Evolutionary conservation across 768 basidiomycete genomes (phyloP), one percentile per base, ranked within the genome.

Genomic region (Leccinum rimulosum): DNA sequence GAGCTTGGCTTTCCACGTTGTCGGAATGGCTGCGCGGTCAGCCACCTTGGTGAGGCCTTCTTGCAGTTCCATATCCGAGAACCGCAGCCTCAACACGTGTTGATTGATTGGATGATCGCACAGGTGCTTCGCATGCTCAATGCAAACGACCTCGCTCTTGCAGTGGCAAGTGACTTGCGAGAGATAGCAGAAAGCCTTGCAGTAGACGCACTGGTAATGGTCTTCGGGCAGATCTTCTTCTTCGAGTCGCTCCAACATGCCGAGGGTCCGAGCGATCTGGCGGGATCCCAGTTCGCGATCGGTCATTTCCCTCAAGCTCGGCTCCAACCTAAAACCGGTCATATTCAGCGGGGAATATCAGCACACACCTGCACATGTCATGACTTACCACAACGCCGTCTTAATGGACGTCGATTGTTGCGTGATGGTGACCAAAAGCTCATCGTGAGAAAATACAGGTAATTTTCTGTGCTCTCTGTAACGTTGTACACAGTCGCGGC

Each of bases 381-480:
- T 51, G 56, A 76, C 87, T 62, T 71, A 95, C 96, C 97, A 98
- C 67, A 91, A 79, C 3, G 96, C 92, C 36, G 95, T 96, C 72
- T 91, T 88, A 68, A 97, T 95, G 17, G 89, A 89, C 55, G 88
- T 84, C 3, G 94, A 95, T 73, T 96, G 93, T 67, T 93, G 87
- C n/a, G 92, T 94, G 70, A 98, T 95, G n/a, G 96, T 96, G 70
- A 98, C 84, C 63, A 99, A 82, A 27, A 98, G 82, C 75, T 98
- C 97, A 67, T 98, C 94, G 72, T 99, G 97, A 33, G 95, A 98
- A 75, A 99, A 99, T 4, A 99, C 97, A 5, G 97, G 97, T 43
- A 91, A 80, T 72, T 98, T 98, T 73, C 85, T 77, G 73, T 97
- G 89, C 62, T 92, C 87, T 66, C 92, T 86, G 73, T 99, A 98